Evolutionary conservation across 768 basidiomycete genomes (phyloP), one percentile per base, ranked within the genome.

Genomic region (Leccinum subgranulosum): DNA sequence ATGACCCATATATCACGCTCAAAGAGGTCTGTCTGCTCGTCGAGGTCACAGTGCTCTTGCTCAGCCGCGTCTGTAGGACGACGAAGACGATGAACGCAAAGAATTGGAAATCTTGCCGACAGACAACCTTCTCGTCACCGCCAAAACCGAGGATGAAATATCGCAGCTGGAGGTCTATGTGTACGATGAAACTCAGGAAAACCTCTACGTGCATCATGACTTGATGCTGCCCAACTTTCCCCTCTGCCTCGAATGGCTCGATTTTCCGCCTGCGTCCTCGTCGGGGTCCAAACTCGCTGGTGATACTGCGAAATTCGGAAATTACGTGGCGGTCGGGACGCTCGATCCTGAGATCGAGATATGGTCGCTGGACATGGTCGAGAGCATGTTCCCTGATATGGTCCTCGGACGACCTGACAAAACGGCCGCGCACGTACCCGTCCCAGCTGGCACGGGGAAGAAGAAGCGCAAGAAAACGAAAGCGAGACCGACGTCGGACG

Each of bases 311-410:
- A 69, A 68, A 63, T 81, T 84, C 52, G 94, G 94, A 6, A 96
- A 88, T 70, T 98, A 91, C 73, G 87, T 99, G 63, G 97, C 97
- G 2, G 94, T 99, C 17, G 97, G 96, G 12, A 96, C 94, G 2
- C 84, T 98, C 54, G 95, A 98, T 62, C 96, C 97, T 23, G 93
- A 96, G 69, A 98, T 99, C 60, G 97, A 99, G 74, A 96, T 99
- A 64, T 99, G 95, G 93, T 95, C 94, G 15, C 80, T 98, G 52
- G 95, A 98, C 71, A 80, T 89, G 29, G 81, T 99, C 49, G 96
- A 98, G 67, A 86, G 92, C 19, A 87, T 98, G 79, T 98, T 96
- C 71, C 97, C 97, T 0, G 85, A 88, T 60, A 85, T 88, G 55
- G 85, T 99, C 57, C 85, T 99, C 33, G 97, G 97, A 25, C 85